phyloP scores from a whole-genome alignment of 2,329 filamentous ascomycete genomes.

The Pestalotiopsis sp. region DNA sequence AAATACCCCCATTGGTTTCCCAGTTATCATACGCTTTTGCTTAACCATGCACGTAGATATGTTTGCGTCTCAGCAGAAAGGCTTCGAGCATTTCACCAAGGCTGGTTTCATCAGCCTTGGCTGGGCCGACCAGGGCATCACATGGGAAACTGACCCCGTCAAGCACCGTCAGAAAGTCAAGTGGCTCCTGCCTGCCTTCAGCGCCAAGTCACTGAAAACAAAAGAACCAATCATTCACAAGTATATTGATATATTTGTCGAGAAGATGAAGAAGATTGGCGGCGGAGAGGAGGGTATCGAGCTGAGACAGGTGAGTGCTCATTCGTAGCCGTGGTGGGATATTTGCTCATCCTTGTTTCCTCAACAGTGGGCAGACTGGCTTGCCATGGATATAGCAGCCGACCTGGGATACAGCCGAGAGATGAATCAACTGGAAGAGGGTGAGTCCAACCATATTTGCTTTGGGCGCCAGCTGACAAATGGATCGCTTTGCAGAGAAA shows the following conservation, averaged over 20 bases:
- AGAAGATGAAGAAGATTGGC: constrained; percentile 18
- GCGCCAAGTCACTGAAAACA: constrained; percentile 16
- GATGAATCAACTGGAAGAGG: background rate
- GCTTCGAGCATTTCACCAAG: constrained; percentile 22
- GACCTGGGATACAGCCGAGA: constrained; percentile 13
- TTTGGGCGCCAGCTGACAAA: background rate
- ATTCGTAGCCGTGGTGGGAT: background rate
- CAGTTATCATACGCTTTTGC: too few relatives aligned
- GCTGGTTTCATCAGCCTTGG: constrained; percentile 24
- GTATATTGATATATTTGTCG: constrained; percentile 25
- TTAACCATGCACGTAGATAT: background rate
- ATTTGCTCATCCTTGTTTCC: background rate
- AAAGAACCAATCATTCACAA: constrained; percentile 24
- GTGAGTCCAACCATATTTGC: background rate
- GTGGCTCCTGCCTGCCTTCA: constrained; percentile 25
- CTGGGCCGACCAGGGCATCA: constrained; percentile 20
- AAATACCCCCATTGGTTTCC: too few relatives aligned
- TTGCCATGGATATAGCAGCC: constrained; percentile 24
- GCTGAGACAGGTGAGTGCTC: background rate
- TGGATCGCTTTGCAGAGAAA: constrained; percentile 6
- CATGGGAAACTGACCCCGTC: constrained; percentile 25
- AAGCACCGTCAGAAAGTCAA: constrained; percentile 22
- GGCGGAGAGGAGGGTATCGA: background rate
- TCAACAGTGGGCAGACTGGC: constrained; percentile 22
- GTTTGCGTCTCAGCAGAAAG: constrained; percentile 18